Conservation (phyloP, 305 asterid species). For the Fraxinus xanthoxyloides region DNA sequence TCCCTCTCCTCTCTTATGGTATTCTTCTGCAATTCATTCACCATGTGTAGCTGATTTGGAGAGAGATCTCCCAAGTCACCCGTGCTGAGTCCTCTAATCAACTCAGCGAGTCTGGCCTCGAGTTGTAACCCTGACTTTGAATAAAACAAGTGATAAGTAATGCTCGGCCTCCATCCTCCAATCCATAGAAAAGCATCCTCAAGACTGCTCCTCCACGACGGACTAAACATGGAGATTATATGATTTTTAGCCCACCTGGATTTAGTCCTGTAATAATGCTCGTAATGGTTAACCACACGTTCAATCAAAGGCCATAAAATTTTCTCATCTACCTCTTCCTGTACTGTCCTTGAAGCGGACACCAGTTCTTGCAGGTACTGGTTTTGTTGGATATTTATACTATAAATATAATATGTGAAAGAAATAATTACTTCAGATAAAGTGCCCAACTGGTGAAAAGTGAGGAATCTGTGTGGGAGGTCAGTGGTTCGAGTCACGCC, state of each 20-base stretch:
- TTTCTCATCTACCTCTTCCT: background rate
- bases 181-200: constrained; percentile 76
- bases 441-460: no score
- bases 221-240: constrained; percentile 44
- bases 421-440: no score
- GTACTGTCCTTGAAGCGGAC: constrained; percentile 24
- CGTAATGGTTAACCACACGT: constrained; percentile 49
- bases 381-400: no score
- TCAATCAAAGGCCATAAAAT: constrained; percentile 25
- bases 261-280: constrained; percentile 47
- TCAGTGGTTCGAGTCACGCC: no score
- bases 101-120: constrained; percentile 41
- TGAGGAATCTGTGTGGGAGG: no score
- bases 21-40: constrained; percentile 44
- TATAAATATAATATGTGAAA: no score
- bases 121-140: constrained; percentile 64
- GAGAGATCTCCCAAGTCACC: constrained; percentile 46
- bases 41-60: constrained; percentile 30
- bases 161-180: constrained; percentile 76
- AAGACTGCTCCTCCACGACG: constrained; percentile 60
- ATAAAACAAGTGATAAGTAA: constrained; percentile 71
- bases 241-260: constrained; percentile 34
- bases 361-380: constrained; percentile 44
- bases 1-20: constrained; percentile 52
- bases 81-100: constrained; percentile 36